Evolutionary conservation across 495 filamentous ascomycete genomes (phyloP).

Genomic region (Polyplosphaeria fusca): DNA sequence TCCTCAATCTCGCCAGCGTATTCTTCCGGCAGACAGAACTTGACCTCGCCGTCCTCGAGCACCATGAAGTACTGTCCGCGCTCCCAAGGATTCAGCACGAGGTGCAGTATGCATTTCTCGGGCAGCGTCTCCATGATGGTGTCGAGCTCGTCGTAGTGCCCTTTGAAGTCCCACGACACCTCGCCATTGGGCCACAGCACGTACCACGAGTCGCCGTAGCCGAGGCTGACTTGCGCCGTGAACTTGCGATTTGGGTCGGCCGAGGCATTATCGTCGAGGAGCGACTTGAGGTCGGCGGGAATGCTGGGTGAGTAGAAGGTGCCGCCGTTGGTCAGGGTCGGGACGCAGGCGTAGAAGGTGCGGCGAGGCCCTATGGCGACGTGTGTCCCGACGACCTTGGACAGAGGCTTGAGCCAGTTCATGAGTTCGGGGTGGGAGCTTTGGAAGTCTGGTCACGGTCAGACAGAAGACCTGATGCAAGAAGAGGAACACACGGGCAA

Average conservation of each 20-base stretch:
- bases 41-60: neutral
- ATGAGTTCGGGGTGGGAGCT: neutral
- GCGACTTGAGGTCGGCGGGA: neutral
- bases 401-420: slow-evolving; percentile 1
- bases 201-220: neutral
- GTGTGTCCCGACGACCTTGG: slow-evolving; percentile 1
- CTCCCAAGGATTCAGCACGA: neutral
- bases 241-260: neutral
- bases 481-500: no score
- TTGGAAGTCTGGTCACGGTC: neutral
- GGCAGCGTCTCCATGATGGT: neutral
- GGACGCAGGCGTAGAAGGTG: slow-evolving; percentile 1
- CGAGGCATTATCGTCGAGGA: neutral
- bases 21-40: neutral
- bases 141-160: neutral
- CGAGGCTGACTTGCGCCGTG: neutral
- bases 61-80: neutral
- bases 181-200: slow-evolving; percentile 1
- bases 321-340: neutral
- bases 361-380: neutral
- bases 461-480: no score
- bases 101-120: neutral
- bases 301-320: neutral
- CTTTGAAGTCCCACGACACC: neutral
- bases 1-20: neutral